These are phyloP conservation scores for Calocera cornea DNA, from an alignment of 768 basidiomycete species.

Conservation along the genomic window DNA sequence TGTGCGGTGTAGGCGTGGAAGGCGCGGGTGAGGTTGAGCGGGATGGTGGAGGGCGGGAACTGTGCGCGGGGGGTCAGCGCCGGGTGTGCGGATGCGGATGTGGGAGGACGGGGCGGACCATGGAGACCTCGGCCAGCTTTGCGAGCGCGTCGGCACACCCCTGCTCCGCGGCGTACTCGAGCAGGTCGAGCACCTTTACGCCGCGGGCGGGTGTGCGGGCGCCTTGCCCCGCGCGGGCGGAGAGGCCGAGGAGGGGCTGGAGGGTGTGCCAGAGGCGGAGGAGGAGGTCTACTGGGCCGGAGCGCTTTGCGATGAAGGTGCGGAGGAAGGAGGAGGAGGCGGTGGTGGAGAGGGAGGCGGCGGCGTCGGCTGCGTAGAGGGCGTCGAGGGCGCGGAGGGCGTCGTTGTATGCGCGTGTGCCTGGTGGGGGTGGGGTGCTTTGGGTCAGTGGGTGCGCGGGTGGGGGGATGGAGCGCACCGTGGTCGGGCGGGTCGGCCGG, in stretches of 20 bases:
- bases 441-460: no score
- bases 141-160: constrained; percentile 65
- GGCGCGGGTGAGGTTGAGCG: constrained; percentile 45
- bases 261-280: not conserved
- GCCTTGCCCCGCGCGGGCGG: no score
- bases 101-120: constrained; percentile 47
- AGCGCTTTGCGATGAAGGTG: constrained; percentile 52
- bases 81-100: no score
- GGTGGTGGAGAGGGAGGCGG: constrained; percentile 23
- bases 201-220: no score
- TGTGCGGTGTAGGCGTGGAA: constrained; percentile 51
- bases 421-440: constrained; percentile 32
- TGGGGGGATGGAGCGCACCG: no score
- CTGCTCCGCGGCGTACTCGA: constrained; percentile 68
- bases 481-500: no score
- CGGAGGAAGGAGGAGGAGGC: constrained; percentile 40
- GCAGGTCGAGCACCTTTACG: constrained; percentile 65
- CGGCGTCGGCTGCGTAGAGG: constrained; percentile 32
- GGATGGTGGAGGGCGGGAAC: constrained; percentile 31
- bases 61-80: constrained; percentile 7
- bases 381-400: constrained; percentile 54
- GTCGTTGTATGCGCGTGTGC: constrained; percentile 60
- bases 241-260: not conserved
- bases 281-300: not conserved
- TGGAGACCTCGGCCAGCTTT: constrained; percentile 48